Conservation (phyloP, 2,329 filamentous ascomycete genomes). For the Aspergillus fijiensis region DNA sequence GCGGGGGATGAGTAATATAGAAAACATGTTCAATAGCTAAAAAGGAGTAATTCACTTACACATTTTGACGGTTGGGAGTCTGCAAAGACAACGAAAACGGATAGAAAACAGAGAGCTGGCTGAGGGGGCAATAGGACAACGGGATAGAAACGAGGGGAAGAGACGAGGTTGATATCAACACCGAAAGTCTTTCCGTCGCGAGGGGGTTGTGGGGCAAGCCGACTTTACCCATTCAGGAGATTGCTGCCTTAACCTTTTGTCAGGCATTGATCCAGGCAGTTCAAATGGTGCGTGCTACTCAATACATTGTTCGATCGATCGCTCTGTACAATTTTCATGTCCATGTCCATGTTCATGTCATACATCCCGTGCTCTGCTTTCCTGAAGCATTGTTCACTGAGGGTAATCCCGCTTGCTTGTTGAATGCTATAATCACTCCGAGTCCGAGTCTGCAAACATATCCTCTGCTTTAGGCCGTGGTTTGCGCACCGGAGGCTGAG, state of each 20-base stretch:
- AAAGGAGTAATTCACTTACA: conserved; percentile 26
- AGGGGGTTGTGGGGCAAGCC: conserved; percentile 19
- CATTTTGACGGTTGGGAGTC: conserved; percentile 33
- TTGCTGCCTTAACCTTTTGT: conserved; percentile 2
- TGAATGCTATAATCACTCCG: conserved; percentile 36
- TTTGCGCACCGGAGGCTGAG: conserved; percentile 43
- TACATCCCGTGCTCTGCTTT: too few relatives aligned
- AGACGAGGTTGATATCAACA: conserved; percentile 17
- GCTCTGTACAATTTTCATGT: not conserved
- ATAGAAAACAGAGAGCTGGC: conserved; percentile 6
- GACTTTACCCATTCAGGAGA: not conserved
- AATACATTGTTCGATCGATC: not conserved
- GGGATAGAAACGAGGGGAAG: conserved; percentile 10
- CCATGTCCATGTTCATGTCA: not conserved
- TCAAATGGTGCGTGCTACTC: not conserved
- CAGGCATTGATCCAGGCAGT: not conserved
- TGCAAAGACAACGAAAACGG: conserved; percentile 13
- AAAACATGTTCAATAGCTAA: not conserved
- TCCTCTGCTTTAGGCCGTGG: conserved; percentile 75
- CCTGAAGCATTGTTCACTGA: not conserved
- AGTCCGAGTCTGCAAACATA: conserved; percentile 81
- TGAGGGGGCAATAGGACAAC: conserved; percentile 14
- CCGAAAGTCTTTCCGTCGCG: conserved; percentile 13
- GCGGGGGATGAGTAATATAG: not conserved
- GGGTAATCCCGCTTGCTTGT: not conserved